phyloP scores from a whole-genome alignment of 2,329 filamentous ascomycete genomes.

The Microcyclosporella mali region DNA sequence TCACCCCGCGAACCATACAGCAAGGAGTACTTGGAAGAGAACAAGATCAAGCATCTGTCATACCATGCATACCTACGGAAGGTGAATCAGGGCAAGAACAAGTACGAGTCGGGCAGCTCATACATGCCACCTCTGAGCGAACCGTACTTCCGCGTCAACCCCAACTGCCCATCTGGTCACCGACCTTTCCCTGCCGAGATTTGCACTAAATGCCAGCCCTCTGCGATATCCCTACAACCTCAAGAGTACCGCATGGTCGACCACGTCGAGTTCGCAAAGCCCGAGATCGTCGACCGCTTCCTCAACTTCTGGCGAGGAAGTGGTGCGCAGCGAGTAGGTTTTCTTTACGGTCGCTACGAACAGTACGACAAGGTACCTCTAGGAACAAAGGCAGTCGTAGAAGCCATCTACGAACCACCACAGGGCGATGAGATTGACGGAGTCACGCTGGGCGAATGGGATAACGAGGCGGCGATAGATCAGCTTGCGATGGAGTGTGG shows the following conservation, averaged over 20 bases:
- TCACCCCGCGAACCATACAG: constrained; percentile 95
- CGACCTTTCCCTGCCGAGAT: constrained; percentile 92
- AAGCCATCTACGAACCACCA: constrained; percentile 94
- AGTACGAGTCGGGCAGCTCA: constrained; percentile 84
- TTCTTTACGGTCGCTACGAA: constrained; percentile 82
- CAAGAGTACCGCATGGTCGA: constrained; percentile 96
- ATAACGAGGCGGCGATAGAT: constrained; percentile 75
- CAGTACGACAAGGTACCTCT: constrained; percentile 90
- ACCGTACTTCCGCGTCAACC: constrained; percentile 83
- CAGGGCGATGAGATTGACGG: constrained; percentile 86
- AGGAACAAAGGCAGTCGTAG: constrained; percentile 89
- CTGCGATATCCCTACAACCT: constrained; percentile 89
- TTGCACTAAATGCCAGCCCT: constrained; percentile 96
- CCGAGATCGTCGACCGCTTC: constrained; percentile 78
- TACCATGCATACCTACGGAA: constrained; percentile 94
- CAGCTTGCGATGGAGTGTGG: constrained; percentile 76
- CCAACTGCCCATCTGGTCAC: constrained; percentile 87
- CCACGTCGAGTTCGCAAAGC: constrained; percentile 90
- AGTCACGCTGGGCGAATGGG: constrained; percentile 76
- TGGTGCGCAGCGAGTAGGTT: constrained; percentile 77
- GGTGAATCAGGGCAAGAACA: constrained; percentile 93
- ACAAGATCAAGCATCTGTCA: constrained; percentile 97
- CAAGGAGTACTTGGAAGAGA: constrained; percentile 78
- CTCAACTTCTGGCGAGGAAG: constrained; percentile 88
- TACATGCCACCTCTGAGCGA: constrained; percentile 94